phyloP scores from a whole-genome alignment of 2,329 filamentous ascomycete species.

The Ceratocystis huliohia region DNA sequence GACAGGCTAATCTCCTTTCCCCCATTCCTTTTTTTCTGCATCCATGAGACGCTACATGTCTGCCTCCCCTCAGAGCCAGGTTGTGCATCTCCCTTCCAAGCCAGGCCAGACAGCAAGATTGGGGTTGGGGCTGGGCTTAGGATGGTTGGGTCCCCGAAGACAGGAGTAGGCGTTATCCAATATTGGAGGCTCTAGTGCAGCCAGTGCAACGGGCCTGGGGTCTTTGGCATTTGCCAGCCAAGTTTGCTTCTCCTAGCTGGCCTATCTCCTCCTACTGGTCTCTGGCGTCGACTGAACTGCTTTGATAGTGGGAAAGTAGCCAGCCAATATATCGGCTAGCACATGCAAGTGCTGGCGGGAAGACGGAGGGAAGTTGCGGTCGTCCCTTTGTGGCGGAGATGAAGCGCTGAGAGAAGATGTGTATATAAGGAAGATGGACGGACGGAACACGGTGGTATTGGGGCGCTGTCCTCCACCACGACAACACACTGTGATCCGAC shows the following conservation, averaged over 20 bases:
- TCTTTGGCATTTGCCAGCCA: not conserved
- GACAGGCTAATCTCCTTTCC: not conserved
- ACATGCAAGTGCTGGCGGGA: not conserved
- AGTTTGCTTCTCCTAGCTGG: not conserved
- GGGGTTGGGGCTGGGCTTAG: not conserved
- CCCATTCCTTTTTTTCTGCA: not conserved
- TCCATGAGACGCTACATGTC: not conserved
- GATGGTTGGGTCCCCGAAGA: not conserved
- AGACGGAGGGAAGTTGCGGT: no score
- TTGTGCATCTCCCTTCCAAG: not conserved
- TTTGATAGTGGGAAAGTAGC: not conserved
- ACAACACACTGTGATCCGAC: not conserved
- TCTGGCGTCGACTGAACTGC: not conserved
- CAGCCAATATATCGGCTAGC: constrained; percentile 1
- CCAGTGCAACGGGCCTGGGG: not conserved
- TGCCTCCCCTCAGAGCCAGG: no score
- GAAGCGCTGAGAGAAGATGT: not conserved
- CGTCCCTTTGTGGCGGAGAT: not conserved
- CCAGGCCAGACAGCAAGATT: not conserved
- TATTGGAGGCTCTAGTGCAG: not conserved
- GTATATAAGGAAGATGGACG: not conserved
- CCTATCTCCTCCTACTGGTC: no score
- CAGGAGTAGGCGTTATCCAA: not conserved
- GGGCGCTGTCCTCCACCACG: not conserved
- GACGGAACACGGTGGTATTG: not conserved